Conservation (phyloP, 192 early-diverging fungal genomes). For the Linnemannia elongata region DNA sequence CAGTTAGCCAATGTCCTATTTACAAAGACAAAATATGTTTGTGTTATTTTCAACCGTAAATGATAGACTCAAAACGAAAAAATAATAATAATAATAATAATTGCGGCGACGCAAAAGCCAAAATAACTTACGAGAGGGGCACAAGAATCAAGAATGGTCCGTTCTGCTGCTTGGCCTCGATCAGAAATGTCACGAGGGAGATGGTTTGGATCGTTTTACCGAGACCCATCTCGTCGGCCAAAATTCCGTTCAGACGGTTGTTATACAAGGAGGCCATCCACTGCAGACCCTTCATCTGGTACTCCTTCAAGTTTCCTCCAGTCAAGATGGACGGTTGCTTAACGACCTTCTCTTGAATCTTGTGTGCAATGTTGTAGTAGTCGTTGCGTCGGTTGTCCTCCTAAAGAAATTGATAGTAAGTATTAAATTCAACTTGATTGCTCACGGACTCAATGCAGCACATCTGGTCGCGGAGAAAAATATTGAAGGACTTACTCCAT, state of each 20-base stretch:
- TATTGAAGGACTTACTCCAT: slow-evolving; percentile 23
- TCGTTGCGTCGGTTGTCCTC: slow-evolving; percentile 69
- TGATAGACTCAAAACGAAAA: slow-evolving; percentile 58
- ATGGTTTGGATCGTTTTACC: slow-evolving; percentile 96
- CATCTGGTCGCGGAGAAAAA: slow-evolving; percentile 32
- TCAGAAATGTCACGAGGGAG: slow-evolving; percentile 94
- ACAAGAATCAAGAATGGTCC: slow-evolving; percentile 98
- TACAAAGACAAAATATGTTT: not conserved
- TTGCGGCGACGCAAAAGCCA: not conserved
- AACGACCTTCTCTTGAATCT: slow-evolving; percentile 79
- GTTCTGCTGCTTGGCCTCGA: slow-evolving; percentile 93
- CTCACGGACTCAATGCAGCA: not conserved
- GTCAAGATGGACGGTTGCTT: slow-evolving; percentile 88
- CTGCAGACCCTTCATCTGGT: slow-evolving; percentile 95
- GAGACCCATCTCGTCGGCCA: slow-evolving; percentile 97
- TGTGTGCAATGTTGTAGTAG: slow-evolving; percentile 93
- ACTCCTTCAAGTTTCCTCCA: slow-evolving; percentile 95
- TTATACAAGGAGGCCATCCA: slow-evolving; percentile 99
- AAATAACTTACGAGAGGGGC: slow-evolving; percentile 81
- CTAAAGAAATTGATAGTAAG: slow-evolving; percentile 16
- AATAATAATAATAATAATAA: too few relatives aligned
- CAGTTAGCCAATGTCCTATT: slow-evolving; percentile 93
- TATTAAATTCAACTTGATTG: not conserved
- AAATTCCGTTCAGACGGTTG: slow-evolving; percentile 96
- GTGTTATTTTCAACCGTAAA: not conserved